Evolutionary conservation across 345 rosid genomes (phyloP).

Genomic region (Rhodomyrtus tomentosa): DNA sequence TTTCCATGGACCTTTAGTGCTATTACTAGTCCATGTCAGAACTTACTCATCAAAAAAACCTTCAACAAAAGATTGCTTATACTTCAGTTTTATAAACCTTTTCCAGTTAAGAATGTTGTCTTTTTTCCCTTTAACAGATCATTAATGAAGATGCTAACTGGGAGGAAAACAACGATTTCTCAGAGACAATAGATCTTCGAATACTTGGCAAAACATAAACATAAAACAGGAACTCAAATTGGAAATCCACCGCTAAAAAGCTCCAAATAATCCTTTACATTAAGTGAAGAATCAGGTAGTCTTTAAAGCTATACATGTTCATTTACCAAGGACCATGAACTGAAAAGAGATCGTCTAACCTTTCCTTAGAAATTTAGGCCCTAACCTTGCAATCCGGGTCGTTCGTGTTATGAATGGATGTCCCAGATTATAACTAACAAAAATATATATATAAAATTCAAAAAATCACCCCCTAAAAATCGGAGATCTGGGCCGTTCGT

Average conservation of each 20-base stretch:
- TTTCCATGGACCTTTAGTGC: not conserved
- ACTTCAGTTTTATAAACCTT: not conserved
- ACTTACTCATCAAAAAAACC: not conserved
- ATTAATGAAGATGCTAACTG: not conserved
- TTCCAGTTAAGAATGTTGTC: not conserved
- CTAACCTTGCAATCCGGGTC: no score
- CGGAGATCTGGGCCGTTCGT: no score
- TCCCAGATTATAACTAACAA: no score
- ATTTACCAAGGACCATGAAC: not conserved
- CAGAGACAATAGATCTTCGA: not conserved
- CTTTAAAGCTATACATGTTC: not conserved
- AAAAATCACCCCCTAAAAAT: no score
- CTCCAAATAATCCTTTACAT: not conserved
- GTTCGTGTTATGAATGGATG: no score
- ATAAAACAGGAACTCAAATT: not conserved
- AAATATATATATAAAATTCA: no score
- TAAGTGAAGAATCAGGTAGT: not conserved
- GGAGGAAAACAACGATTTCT: not conserved
- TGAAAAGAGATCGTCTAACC: no score
- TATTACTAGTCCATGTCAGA: not conserved
- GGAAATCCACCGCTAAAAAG: not conserved
- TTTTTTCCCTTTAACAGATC: not conserved
- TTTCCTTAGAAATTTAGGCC: no score
- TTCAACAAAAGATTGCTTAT: not conserved
- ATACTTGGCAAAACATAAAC: not conserved